These are phyloP conservation scores for Xerocomellus chrysenteron DNA, from an alignment of 768 basidiomycete species.

Conservation along the genomic window DNA sequence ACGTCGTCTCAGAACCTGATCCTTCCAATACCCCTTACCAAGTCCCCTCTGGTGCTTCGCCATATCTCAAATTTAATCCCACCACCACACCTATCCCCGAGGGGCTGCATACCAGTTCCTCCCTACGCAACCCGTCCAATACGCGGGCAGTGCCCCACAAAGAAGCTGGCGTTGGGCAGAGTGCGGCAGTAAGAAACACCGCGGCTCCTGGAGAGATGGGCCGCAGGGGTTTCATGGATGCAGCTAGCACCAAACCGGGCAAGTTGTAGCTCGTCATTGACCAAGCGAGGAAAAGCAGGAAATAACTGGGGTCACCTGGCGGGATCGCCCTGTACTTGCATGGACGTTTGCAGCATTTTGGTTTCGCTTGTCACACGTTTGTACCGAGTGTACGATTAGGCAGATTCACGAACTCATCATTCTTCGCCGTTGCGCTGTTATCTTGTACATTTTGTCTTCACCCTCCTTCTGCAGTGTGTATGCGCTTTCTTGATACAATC, in stretches of 20 bases:
- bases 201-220: constrained; percentile 48
- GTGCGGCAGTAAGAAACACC: constrained; percentile 43
- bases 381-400: constrained; percentile 27
- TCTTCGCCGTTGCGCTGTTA: neutral
- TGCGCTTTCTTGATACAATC: neutral
- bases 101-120: constrained; percentile 42
- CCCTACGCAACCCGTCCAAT: constrained; percentile 40
- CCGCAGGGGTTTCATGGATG: constrained; percentile 42
- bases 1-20: constrained; percentile 75
- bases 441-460: constrained; percentile 13
- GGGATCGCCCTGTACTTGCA: neutral
- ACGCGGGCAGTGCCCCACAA: constrained; percentile 41
- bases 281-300: constrained; percentile 46
- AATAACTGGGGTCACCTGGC: constrained; percentile 18
- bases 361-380: constrained; percentile 11
- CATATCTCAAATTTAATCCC: constrained; percentile 44
- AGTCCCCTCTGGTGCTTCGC: constrained; percentile 70
- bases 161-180: constrained; percentile 46
- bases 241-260: constrained; percentile 36
- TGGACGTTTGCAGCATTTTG: neutral
- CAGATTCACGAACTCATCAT: neutral
- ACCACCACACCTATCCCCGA: constrained; percentile 40
- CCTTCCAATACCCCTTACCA: constrained; percentile 57
- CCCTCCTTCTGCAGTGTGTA: neutral
- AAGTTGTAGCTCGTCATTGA: constrained; percentile 46